phyloP scores from a whole-genome alignment of 495 filamentous ascomycete species.

The Penicillium waksmanii region DNA sequence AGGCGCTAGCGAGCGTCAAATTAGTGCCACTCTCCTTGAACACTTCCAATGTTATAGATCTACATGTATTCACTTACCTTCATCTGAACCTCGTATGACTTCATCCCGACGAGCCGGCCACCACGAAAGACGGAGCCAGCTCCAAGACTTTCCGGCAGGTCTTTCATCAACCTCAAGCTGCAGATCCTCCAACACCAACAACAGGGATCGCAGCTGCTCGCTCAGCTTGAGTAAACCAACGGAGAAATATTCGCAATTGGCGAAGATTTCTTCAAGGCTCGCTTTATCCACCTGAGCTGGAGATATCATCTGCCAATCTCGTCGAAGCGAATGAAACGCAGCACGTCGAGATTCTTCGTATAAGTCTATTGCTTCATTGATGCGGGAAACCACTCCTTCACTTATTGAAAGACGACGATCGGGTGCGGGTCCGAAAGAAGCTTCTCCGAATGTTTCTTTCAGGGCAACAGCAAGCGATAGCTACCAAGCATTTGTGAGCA shows the following conservation, averaged over 20 bases:
- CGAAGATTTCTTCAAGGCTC: constrained; percentile 93
- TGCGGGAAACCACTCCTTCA: constrained; percentile 73
- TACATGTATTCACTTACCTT: constrained; percentile 10
- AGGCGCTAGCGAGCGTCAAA: background rate
- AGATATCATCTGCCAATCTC: constrained; percentile 66
- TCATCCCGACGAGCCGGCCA: constrained; percentile 52
- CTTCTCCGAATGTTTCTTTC: constrained; percentile 81
- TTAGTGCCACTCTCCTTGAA: background rate
- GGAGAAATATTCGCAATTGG: constrained; percentile 92
- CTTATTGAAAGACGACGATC: constrained; percentile 73
- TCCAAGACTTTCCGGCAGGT: constrained; percentile 68
- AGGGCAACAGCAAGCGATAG: constrained; percentile 90
- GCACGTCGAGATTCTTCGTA: constrained; percentile 74
- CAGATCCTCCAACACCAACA: constrained; percentile 79
- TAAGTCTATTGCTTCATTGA: constrained; percentile 75
- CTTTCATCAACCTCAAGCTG: constrained; percentile 66
- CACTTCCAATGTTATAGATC: background rate
- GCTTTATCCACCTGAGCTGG: constrained; percentile 75
- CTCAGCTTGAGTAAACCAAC: constrained; percentile 87
- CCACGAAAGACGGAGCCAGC: constrained; percentile 70
- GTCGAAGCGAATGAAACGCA: constrained; percentile 78
- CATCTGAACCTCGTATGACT: constrained; percentile 21
- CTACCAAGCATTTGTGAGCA: constrained; percentile 26
- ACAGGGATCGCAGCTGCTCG: constrained; percentile 79
- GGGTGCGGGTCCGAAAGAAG: constrained; percentile 72